These are phyloP conservation scores for Xylaria sp. DNA, from an alignment of 2,329 filamentous ascomycete genomes.

Conservation along the genomic window DNA sequence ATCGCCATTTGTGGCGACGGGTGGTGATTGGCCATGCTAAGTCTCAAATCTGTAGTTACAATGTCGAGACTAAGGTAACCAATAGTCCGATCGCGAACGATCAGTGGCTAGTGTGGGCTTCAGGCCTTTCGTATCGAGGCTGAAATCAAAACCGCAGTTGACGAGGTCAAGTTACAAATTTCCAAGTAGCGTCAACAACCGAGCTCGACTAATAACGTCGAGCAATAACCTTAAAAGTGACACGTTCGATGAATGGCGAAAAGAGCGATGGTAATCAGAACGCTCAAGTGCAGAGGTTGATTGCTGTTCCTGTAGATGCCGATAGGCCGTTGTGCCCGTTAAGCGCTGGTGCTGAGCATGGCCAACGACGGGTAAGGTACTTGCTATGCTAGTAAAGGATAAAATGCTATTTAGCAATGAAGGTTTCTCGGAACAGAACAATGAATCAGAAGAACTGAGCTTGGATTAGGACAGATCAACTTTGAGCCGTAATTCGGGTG, in stretches of 20 bases:
- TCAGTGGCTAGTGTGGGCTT: constrained; percentile 3
- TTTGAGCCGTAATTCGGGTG: not conserved
- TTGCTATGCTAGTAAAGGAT: constrained; percentile 9
- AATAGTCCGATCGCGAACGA: not conserved
- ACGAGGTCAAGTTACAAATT: not conserved
- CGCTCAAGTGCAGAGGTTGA: constrained; percentile 2
- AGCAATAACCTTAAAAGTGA: not conserved
- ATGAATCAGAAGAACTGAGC: not conserved
- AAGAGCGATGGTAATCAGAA: not conserved
- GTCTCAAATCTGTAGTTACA: constrained; percentile 5
- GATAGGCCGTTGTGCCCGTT: constrained; percentile 19
- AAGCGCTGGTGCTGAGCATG: constrained; percentile 28
- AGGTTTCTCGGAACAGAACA: not conserved
- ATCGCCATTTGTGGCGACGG: constrained; percentile 83
- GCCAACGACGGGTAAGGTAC: constrained; percentile 2
- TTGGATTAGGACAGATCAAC: not conserved
- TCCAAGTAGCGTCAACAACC: not conserved
- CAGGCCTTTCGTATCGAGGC: not conserved
- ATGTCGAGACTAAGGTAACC: not conserved
- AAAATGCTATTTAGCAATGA: not conserved
- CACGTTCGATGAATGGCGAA: not conserved
- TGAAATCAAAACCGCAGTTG: not conserved
- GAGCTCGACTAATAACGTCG: not conserved
- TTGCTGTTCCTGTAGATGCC: constrained; percentile 12
- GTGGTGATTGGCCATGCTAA: constrained; percentile 78